Evolutionary conservation across 495 filamentous ascomycete genomes (phyloP).

Genomic region (Glarea lozoyensis): DNA sequence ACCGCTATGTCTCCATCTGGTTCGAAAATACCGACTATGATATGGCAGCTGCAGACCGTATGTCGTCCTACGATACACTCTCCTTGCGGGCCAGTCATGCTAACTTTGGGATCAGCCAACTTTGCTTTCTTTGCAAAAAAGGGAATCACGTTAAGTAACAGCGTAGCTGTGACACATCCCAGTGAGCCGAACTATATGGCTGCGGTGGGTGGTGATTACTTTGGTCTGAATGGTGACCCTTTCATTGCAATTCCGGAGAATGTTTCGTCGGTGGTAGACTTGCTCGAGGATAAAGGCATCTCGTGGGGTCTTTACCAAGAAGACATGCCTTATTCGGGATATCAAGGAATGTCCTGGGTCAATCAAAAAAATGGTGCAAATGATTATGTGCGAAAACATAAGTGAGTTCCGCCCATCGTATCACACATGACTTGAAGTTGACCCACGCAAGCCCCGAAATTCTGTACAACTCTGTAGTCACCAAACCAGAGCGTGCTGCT

Average conservation of each 20-base stretch:
- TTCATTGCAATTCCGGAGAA: conserved; percentile 49
- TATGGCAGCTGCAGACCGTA: conserved; percentile 24
- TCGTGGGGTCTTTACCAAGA: conserved; percentile 66
- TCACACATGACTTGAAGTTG: not conserved
- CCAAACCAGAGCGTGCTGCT: conserved; percentile 41
- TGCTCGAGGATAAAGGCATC: conserved; percentile 63
- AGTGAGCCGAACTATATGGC: conserved; percentile 67
- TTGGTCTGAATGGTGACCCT: conserved; percentile 38
- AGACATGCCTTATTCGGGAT: conserved; percentile 60
- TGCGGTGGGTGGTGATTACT: conserved; percentile 46
- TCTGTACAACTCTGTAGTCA: conserved; percentile 49
- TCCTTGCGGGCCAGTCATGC: conserved; percentile 28
- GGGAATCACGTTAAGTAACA: conserved; percentile 58
- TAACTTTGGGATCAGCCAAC: conserved; percentile 26
- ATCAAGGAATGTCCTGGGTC: conserved; percentile 44
- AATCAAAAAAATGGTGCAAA: conserved; percentile 48
- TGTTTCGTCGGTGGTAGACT: conserved; percentile 59
- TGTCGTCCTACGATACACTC: conserved; percentile 14
- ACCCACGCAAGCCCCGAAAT: conserved; percentile 37
- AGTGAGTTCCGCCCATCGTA: conserved; percentile 26
- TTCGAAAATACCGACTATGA: conserved; percentile 63
- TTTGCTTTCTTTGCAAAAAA: conserved; percentile 49
- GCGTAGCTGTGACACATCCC: conserved; percentile 51
- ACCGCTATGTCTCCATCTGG: conserved; percentile 63
- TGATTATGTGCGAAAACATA: conserved; percentile 74